Percentiles rank a stretch among this genome's conserved stretches.
These are phyloP conservation scores for Phalaenopsis equestris DNA, from an alignment of 106 monocot species.

Conservation along the genomic window DNA sequence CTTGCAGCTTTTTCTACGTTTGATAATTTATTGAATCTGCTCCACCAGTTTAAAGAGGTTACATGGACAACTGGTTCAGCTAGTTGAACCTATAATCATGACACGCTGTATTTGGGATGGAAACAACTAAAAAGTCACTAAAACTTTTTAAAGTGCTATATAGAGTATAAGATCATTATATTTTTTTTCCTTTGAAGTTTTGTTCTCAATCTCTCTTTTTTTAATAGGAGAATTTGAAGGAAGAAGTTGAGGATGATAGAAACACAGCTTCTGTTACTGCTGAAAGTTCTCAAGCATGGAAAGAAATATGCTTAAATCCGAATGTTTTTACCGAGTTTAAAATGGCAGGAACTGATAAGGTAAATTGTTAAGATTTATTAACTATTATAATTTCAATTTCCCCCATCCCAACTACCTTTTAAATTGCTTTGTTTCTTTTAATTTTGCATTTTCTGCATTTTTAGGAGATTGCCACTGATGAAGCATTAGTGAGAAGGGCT, in stretches of 20 bases:
- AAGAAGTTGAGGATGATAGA: constrained; percentile 7
- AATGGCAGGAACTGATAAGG: constrained; percentile 69
- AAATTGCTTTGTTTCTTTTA: neutral
- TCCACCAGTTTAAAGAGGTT: neutral
- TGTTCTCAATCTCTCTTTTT: constrained; percentile 5
- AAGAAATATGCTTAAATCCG: constrained; percentile 75
- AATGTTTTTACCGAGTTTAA: constrained; percentile 98
- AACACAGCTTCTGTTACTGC: constrained; percentile 15
- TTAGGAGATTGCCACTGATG: constrained; percentile 88
- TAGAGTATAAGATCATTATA: neutral
- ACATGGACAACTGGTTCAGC: neutral
- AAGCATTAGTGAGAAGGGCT: constrained; percentile 68
- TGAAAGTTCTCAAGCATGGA: constrained; percentile 9
- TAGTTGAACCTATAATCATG: neutral
- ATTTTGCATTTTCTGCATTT: neutral
- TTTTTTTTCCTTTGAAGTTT: neutral
- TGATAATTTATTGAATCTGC: neutral
- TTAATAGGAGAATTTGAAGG: constrained; percentile 24
- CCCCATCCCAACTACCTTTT: neutral
- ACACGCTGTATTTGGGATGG: neutral
- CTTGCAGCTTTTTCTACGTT: neutral
- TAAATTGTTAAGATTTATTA: constrained; percentile 12
- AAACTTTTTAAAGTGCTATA: neutral
- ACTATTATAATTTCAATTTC: neutral
- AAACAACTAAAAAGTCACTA: neutral